Evolutionary conservation across 495 filamentous ascomycete genomes (phyloP).

Genomic region (Xylaria castorea): DNA sequence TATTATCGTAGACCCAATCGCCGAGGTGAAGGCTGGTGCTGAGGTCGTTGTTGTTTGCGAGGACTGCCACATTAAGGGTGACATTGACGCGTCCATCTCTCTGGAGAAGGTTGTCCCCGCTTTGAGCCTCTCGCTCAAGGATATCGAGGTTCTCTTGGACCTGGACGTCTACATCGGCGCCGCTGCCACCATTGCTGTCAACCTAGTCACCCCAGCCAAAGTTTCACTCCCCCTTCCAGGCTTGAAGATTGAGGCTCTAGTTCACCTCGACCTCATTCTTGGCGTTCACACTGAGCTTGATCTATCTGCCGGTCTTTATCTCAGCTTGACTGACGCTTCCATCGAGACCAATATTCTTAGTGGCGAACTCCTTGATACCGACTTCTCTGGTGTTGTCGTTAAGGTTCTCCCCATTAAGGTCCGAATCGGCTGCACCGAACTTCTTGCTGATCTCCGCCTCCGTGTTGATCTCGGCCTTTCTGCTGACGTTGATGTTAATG

Average conservation of each 20-base stretch:
- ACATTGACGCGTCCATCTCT: slow-evolving; percentile 43
- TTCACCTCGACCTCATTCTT: slow-evolving; percentile 50
- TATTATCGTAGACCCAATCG: slow-evolving; percentile 33
- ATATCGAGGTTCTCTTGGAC: slow-evolving; percentile 47
- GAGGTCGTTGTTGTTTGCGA: slow-evolving; percentile 39
- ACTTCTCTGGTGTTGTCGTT: slow-evolving; percentile 39
- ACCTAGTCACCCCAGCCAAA: slow-evolving; percentile 44
- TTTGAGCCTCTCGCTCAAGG: slow-evolving; percentile 41
- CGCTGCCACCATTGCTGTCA: slow-evolving; percentile 45
- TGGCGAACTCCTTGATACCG: slow-evolving; percentile 47
- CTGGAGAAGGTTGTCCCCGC: slow-evolving; percentile 41
- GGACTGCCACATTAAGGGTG: slow-evolving; percentile 46
- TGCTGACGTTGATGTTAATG: slow-evolving; percentile 36
- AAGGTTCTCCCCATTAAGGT: slow-evolving; percentile 43
- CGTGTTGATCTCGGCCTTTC: slow-evolving; percentile 40
- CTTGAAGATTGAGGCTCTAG: slow-evolving; percentile 45
- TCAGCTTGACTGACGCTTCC: slow-evolving; percentile 46
- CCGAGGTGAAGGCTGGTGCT: slow-evolving; percentile 33
- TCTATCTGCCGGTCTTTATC: slow-evolving; percentile 49
- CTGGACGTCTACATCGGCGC: slow-evolving; percentile 43
- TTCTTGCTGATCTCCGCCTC: slow-evolving; percentile 42
- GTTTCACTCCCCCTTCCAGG: slow-evolving; percentile 43
- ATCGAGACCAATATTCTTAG: slow-evolving; percentile 48
- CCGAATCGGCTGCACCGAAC: slow-evolving; percentile 42
- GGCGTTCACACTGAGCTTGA: slow-evolving; percentile 48